Base-by-base conservation (phyloP, 345 rosid species). In the Lenwebbia sp. region DNA sequence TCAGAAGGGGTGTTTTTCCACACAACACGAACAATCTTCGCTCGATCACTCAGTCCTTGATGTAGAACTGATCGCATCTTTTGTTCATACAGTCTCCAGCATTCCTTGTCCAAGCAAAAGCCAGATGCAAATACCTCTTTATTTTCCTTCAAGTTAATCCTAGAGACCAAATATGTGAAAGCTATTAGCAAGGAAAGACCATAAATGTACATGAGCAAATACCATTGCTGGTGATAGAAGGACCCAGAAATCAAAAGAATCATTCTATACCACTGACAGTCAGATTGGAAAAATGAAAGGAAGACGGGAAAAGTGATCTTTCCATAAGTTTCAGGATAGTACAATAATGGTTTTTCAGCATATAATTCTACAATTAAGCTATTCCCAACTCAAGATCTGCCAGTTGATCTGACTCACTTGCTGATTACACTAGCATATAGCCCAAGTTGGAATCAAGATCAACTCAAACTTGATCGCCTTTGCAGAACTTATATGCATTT, bases 31-130 rank as follows among this genome's bases (percentile, higher is more conserved):
- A 97, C 90, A 30, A 89, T 86, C 90, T 94, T 96, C 47, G 92
- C 95, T 90, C 97, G 93, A 88, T 97, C 98, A 40, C 92, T 89
- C 74, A 97, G 92, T 88, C 98, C 99, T 88, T 96, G 95, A 88
- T 41, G 83, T 26, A 97, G 93, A 88, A 96, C 87, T 88, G 86
- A 86, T 11, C 93, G 92, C 70, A 97, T 95, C 89, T 93, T 94
- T 89, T 93, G 91, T 93, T 97, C 99, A 82, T 90, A 93, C 83
- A 88, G 76, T 92, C 98, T 94, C 99, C 99, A 97, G 86, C 94
- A 94, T 88, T 97, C 99, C 85, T 91, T 94, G 88, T 97, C 99
- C 91, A 92, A 92, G 92, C 99, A 97, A 91, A 89, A 93, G 86
- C 95, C 99, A 81, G 90, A 88, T 28, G 91, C 85, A 86, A 86